Percentiles rank a stretch among this genome's conserved stretches.
phyloP scores from a whole-genome alignment of 371 early-diverging fungal genomes.

The Nematocida minor region DNA sequence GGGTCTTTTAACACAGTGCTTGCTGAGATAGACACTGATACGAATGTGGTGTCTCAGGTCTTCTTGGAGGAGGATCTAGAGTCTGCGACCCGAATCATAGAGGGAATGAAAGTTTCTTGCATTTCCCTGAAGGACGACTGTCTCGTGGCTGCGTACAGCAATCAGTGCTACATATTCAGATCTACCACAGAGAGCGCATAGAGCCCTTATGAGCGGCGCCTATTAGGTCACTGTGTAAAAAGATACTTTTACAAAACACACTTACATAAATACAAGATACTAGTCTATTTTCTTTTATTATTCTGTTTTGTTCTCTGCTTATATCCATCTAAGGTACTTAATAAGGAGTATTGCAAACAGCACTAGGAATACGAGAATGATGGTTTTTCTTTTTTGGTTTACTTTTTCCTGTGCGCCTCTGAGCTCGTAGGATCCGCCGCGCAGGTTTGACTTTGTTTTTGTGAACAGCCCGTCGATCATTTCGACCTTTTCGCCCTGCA shows the following conservation, averaged over 20 bases:
- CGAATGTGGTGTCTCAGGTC: constrained; percentile 16
- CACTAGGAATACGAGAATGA: constrained; percentile 19
- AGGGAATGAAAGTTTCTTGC: constrained; percentile 51
- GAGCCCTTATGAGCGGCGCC: too few species aligned
- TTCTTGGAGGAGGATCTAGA: constrained; percentile 43
- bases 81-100: constrained; percentile 25
- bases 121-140: constrained; percentile 45
- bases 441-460: constrained; percentile 16
- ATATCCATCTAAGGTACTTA: constrained; percentile 14
- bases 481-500: constrained; percentile 64
- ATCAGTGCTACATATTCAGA: constrained; percentile 46
- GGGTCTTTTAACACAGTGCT: constrained; percentile 55
- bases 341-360: constrained; percentile 26
- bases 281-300: not conserved
- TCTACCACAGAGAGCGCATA: not conserved
- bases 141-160: constrained; percentile 44
- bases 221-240: too few species aligned
- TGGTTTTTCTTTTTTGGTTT: constrained; percentile 30
- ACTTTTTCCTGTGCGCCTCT: not conserved
- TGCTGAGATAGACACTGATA: constrained; percentile 36
- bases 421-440: constrained; percentile 27
- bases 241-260: too few species aligned
- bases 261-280: not conserved
- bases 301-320: not conserved
- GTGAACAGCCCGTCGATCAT: constrained; percentile 62